These are phyloP conservation scores for Cladosporium sp. DNA, from an alignment of 2,329 filamentous ascomycete genomes.

Conservation along the genomic window DNA sequence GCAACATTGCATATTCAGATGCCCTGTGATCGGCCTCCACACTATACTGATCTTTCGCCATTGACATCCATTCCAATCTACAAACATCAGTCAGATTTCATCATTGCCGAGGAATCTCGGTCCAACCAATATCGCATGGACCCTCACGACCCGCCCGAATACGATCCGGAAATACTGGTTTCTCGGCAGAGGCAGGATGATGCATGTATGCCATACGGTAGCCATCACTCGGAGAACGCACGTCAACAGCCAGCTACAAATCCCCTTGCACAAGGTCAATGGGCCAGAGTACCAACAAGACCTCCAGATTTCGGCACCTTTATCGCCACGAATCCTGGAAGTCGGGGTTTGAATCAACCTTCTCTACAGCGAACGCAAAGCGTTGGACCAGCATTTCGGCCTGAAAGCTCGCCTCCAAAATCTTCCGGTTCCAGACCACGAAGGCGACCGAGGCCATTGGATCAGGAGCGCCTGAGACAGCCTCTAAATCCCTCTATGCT, in stretches of 20 bases:
- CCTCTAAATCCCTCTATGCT: conserved; percentile 14
- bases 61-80: background rate
- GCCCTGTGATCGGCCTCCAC: background rate
- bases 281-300: conserved; percentile 16
- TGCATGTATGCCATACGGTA: background rate
- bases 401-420: background rate
- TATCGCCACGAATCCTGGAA: conserved; percentile 6
- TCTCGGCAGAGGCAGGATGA: background rate
- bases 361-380: conserved; percentile 8
- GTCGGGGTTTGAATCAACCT: background rate
- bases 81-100: background rate
- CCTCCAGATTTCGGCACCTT: conserved; percentile 4
- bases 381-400: background rate
- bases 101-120: background rate
- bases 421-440: conserved; percentile 4
- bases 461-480: conserved; percentile 9
- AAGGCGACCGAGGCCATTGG: conserved; percentile 7
- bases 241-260: conserved; percentile 9
- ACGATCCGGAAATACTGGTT: background rate
- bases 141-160: background rate
- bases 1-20: background rate
- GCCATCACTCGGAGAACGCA: background rate
- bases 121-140: background rate
- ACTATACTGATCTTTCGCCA: background rate
- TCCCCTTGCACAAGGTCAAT: conserved; percentile 19